A percentile compares a stretch with the other conserved stretches of the same genome.
phyloP scores from a whole-genome alignment of 164 flowering plant species.

The Nelumbo lutea region DNA sequence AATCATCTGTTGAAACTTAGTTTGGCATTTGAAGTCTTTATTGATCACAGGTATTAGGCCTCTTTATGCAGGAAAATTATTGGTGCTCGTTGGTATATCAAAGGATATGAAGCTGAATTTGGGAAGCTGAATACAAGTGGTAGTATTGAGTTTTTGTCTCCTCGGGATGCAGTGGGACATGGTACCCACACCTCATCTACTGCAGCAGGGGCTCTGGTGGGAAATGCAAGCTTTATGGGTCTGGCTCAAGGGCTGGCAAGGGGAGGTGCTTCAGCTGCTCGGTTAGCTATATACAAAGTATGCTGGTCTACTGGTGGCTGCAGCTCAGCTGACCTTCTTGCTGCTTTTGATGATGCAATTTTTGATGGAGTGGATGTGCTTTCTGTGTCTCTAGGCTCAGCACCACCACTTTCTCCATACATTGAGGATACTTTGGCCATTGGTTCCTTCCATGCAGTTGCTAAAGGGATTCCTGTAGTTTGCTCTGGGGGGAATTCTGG shows the following conservation, averaged over 20 bases:
- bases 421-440: conserved; percentile 39
- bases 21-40: background rate
- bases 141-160: conserved; percentile 33
- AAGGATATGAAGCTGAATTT: conserved; percentile 41
- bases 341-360: conserved; percentile 52
- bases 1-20: too few relatives aligned
- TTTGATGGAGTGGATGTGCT: conserved; percentile 48
- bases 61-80: conserved; percentile 41
- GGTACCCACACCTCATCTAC: conserved; percentile 57
- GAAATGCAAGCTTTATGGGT: conserved; percentile 37
- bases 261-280: conserved; percentile 44
- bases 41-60: background rate
- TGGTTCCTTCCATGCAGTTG: conserved; percentile 51
- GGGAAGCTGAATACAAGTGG: conserved; percentile 28
- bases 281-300: conserved; percentile 44
- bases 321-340: conserved; percentile 40
- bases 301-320: conserved; percentile 46
- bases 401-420: conserved; percentile 27
- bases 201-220: conserved; percentile 38
- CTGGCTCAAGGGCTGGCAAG: conserved; percentile 42
- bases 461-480: conserved; percentile 38
- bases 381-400: conserved; percentile 40
- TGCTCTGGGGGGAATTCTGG: conserved; percentile 52
- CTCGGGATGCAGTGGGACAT: conserved; percentile 51
- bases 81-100: conserved; percentile 47